Percentiles rank a stretch among this genome's conserved stretches.
Evolutionary conservation across 176 grass and related monocot genomes (phyloP).

Genomic region (Oryza punctata): DNA sequence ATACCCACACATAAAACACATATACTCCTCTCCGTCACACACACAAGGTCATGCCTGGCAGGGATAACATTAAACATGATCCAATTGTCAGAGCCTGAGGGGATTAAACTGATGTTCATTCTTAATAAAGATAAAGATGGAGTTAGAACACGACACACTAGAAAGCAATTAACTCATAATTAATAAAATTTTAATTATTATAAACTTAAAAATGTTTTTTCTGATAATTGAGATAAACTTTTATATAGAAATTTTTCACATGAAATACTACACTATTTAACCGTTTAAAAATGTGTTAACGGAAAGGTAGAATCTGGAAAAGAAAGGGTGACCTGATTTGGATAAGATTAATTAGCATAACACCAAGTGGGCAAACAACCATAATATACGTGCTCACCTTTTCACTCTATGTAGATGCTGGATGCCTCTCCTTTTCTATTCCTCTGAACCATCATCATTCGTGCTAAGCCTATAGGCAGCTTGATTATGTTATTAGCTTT

Average conservation of each 20-base stretch:
- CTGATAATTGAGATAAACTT: too few species aligned
- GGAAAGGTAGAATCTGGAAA: too few species aligned
- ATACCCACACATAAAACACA: background rate
- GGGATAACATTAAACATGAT: conserved; percentile 11
- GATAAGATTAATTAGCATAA: background rate
- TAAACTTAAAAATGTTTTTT: too few species aligned
- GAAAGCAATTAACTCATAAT: too few species aligned
- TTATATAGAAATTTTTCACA: too few species aligned
- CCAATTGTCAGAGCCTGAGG: background rate
- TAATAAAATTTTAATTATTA: too few species aligned
- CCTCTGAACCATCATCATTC: background rate
- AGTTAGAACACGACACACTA: too few species aligned
- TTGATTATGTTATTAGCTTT: background rate
- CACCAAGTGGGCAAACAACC: background rate
- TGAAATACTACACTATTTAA: too few species aligned
- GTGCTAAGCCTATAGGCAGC: background rate
- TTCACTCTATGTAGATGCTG: background rate
- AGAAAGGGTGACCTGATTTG: background rate
- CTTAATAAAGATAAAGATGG: too few species aligned
- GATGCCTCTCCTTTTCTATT: background rate
- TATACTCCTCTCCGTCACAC: too few species aligned
- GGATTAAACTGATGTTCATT: background rate
- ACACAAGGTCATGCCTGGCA: background rate
- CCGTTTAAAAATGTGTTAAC: too few species aligned
- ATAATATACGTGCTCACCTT: background rate